Evolutionary conservation across 2,329 filamentous ascomycete species (phyloP).

Genomic region (Exophiala phaeomuriformis): DNA sequence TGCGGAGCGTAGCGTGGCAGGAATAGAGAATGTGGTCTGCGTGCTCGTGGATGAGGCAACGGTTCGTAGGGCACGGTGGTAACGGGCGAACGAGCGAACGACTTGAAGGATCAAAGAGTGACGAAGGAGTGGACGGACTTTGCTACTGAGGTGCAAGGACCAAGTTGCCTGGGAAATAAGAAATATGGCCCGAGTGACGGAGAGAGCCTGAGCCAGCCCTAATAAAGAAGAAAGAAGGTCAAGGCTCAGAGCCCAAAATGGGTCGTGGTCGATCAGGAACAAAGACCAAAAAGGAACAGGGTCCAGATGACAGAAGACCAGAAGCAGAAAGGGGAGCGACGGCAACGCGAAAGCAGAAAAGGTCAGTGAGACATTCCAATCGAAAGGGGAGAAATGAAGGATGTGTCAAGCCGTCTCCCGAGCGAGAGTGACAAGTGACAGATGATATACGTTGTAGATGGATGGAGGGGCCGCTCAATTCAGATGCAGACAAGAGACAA

Average conservation of each 20-base stretch:
- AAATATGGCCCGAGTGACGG: not conserved
- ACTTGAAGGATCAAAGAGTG: too few species aligned
- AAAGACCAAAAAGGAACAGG: conserved; percentile 4
- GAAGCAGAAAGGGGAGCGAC: not conserved
- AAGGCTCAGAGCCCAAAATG: not conserved
- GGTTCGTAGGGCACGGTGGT: not conserved
- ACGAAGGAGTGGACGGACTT: too few species aligned
- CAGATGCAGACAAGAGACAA: not conserved
- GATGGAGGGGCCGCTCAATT: not conserved
- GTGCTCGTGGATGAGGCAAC: not conserved
- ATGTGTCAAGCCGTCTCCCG: conserved; percentile 10
- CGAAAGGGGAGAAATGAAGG: conserved; percentile 5
- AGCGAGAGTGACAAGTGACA: conserved; percentile 3
- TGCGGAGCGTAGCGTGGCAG: not conserved
- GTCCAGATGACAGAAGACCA: not conserved
- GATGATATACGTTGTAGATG: not conserved
- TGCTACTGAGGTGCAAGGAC: too few species aligned
- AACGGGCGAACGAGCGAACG: not conserved
- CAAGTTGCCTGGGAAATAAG: conserved; percentile 12
- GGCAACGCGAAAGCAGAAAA: not conserved
- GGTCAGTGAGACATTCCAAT: conserved; percentile 21
- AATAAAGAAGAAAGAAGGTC: conserved; percentile 2
- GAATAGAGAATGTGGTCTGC: conserved; percentile 14
- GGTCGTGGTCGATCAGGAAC: not conserved
- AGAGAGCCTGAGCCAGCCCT: too few species aligned